Evolutionary conservation across 2,329 filamentous ascomycete genomes (phyloP).

Genomic region (Talaromyces islandicus): DNA sequence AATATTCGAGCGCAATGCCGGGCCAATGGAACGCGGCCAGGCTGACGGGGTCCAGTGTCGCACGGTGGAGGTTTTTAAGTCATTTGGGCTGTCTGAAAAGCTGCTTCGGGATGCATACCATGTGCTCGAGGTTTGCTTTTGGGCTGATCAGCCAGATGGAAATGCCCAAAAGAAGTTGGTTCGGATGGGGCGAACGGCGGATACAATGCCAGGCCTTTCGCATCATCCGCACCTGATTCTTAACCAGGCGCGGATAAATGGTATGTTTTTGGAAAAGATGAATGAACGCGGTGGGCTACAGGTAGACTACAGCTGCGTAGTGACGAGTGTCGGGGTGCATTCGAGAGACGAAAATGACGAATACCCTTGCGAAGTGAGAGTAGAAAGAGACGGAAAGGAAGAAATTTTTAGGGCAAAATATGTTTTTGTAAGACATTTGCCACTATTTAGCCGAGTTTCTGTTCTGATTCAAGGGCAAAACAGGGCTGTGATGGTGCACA

Average conservation of each 20-base stretch:
- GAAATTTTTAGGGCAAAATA: slow-evolving; percentile 44
- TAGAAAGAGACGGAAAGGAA: slow-evolving; percentile 31
- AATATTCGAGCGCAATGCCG: slow-evolving; percentile 40
- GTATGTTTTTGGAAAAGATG: slow-evolving; percentile 49
- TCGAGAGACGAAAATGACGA: slow-evolving; percentile 30
- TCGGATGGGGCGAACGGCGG: slow-evolving; percentile 47
- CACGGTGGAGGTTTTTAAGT: slow-evolving; percentile 50
- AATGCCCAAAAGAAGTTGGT: slow-evolving; percentile 21
- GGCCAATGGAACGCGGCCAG: slow-evolving; percentile 43
- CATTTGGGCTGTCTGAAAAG: slow-evolving; percentile 59
- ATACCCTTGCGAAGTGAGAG: slow-evolving; percentile 42
- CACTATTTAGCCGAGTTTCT: background rate
- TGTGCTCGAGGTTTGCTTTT: slow-evolving; percentile 6
- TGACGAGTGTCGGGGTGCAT: slow-evolving; percentile 5
- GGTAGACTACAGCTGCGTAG: slow-evolving; percentile 53
- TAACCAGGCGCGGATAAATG: slow-evolving; percentile 52
- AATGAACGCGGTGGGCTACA: slow-evolving; percentile 34
- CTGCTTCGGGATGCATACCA: slow-evolving; percentile 40
- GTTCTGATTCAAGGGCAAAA: background rate
- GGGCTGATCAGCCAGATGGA: slow-evolving; percentile 6
- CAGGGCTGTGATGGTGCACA: slow-evolving; percentile 59
- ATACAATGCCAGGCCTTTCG: slow-evolving; percentile 49
- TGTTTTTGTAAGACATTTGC: slow-evolving; percentile 37
- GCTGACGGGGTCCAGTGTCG: slow-evolving; percentile 56
- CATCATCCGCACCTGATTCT: slow-evolving; percentile 53